Evolutionary conservation across 2,329 filamentous ascomycete genomes (phyloP), one percentile per base, ranked within the genome.

Genomic region (Pseudogymnoascus sp.): DNA sequence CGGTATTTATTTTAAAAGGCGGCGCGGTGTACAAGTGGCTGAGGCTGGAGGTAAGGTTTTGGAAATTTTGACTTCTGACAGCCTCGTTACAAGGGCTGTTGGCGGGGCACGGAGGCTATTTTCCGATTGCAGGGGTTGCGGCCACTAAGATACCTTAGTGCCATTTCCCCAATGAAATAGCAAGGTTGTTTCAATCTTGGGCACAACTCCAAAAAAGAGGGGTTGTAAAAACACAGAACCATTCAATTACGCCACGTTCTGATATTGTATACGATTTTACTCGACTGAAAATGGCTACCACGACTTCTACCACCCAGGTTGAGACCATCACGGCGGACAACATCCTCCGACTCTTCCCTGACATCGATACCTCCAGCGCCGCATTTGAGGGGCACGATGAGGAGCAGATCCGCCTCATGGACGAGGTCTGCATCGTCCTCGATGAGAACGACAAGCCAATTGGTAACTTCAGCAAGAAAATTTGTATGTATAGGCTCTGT

Each of bases 401-500:
- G 75, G 93, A 97, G 80, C 94, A 99, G 79, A 96, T 97, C 71
- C 88, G 93, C 59, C 79, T 99, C 71, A 99, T 99, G 94, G 93
- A 99, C 72, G 94, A 97, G 80, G 89, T 97, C 59, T 99, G 94
- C 82, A 97, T 99, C 74, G 94, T 99, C 15, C 80, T 95, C 55
- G 93, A 97, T 76, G 87, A 96, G 71, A 84, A 97, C 71, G 94
- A 97, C 75, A 80, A 85, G 70, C 92, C 93, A 31, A 96, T 99
- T 75, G 94, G 94, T 66, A 96, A 91, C 68, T 93, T 91, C 60
- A 96, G 90, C 86, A 97, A 99, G 84, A 99, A 99, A 81, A 85
- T 91, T 62, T 99, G 94, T 96, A 79, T 69, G 88, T 82, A 60
- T 21, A 55, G 5, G 58, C 31, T 60, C 69, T 42, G 27, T 12